Base-by-base conservation (phyloP, 208 protist species). In the Leptomonas seymouri region DNA sequence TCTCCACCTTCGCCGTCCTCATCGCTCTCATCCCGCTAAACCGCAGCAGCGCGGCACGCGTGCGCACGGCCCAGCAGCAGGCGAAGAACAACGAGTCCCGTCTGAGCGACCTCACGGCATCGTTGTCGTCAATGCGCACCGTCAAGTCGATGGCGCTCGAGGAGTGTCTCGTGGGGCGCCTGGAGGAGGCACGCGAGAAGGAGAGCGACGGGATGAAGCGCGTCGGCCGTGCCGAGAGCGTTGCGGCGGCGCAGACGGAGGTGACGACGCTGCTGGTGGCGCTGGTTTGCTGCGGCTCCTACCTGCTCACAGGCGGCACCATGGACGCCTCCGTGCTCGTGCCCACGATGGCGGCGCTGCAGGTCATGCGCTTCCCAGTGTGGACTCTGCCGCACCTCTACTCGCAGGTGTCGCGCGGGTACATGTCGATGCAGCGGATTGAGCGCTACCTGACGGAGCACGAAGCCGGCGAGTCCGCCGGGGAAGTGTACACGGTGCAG, bases 101-200 rank as follows among this genome's bases (percentile, higher is more conserved):
- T n/a, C 75, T 90, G 30, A 86, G 74, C 36, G 80, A 91, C 46
- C 78, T 93, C 36, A 80, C 78, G 30, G 73, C 76, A n/a, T 79
- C 83, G 39, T 68, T 93, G 12, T 68, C 80, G 8, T 77, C 67
- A 11, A 93, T 93, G 83, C 88, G 88, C 23, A 88, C 85, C 28
- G 81, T 93, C 23, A 88, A 91, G 70, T 74, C 85, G 46, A 87
- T 93, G 83, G 82, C 81, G 20, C 75, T 87, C 28, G 85, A 93
- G 55, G 42, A 78, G 48, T 73, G 55, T 49, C 72, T 91, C 11
- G 58, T 84, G 51, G 31, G 64, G 11, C 77, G 80, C 21, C 68
- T 90, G 39, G 72, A 82, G 49, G 72, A 65, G 14, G 70, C 79
- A 8, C 76, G 88, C 31, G 62, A 46, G 23, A 56, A 51, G 20